phyloP scores from a whole-genome alignment of 371 early-diverging fungal species.

The Mucor velutinosus region DNA sequence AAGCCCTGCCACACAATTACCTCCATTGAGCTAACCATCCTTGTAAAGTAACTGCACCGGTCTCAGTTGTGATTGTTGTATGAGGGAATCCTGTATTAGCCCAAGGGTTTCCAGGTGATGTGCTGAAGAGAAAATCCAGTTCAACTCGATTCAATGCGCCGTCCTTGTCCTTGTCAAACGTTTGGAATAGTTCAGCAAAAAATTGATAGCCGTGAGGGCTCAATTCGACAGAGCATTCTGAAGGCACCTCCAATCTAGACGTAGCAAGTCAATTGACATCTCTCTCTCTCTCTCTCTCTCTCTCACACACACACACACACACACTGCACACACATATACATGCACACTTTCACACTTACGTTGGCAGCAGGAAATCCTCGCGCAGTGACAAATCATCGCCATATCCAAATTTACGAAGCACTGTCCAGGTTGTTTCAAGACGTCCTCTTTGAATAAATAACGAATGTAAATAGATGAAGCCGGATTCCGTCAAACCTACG shows the following conservation, averaged over 20 bases:
- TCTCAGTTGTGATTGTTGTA: slow-evolving; percentile 86
- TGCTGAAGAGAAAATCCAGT: slow-evolving; percentile 83
- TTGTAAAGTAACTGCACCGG: slow-evolving; percentile 90
- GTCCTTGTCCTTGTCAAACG: slow-evolving; percentile 95
- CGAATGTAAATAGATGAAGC: slow-evolving; percentile 91
- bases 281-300: too few relatives aligned
- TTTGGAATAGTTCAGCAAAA: slow-evolving; percentile 91
- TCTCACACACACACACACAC: too few relatives aligned
- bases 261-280: not conserved
- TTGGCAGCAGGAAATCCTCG: slow-evolving; percentile 87
- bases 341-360: slow-evolving; percentile 39
- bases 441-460: slow-evolving; percentile 96
- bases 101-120: slow-evolving; percentile 93
- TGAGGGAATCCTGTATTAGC: slow-evolving; percentile 84
- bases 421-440: slow-evolving; percentile 97
- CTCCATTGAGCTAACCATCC: slow-evolving; percentile 97
- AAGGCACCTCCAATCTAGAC: slow-evolving; percentile 80
- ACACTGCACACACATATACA: not conserved
- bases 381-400: slow-evolving; percentile 89
- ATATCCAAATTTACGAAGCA: slow-evolving; percentile 93
- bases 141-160: slow-evolving; percentile 88
- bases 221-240: slow-evolving; percentile 90
- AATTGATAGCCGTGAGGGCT: slow-evolving; percentile 94
- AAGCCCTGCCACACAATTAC: not conserved
- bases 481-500: slow-evolving; percentile 81